A percentile compares a stretch with the other conserved stretches of the same genome.
Conservation (phyloP, 164 flowering plant species). For the Sextonia rubra region DNA sequence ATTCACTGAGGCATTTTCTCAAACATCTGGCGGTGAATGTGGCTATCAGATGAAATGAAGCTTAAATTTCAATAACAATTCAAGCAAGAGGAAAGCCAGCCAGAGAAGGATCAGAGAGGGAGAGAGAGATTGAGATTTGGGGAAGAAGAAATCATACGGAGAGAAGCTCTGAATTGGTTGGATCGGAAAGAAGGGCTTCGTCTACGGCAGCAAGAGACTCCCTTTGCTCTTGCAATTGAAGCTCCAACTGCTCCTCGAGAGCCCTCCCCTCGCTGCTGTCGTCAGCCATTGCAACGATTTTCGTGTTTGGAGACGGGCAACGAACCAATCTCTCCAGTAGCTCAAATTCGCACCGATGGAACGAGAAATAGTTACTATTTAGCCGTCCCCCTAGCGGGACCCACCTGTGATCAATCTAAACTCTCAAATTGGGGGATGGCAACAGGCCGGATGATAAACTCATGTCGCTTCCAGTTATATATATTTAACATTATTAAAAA, state of each 20-base stretch:
- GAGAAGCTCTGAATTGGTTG: slow-evolving; percentile 72
- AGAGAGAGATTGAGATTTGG: neutral
- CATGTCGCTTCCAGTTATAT: too few relatives aligned
- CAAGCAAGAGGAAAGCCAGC: neutral
- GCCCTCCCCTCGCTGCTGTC: slow-evolving; percentile 38
- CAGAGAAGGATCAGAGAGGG: neutral
- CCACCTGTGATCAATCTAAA: too few relatives aligned
- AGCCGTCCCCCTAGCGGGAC: too few relatives aligned
- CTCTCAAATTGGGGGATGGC: too few relatives aligned
- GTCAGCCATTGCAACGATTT: slow-evolving; percentile 44
- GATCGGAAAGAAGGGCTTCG: slow-evolving; percentile 67
- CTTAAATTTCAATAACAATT: neutral
- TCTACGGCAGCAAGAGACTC: slow-evolving; percentile 55
- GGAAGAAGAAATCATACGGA: slow-evolving; percentile 27
- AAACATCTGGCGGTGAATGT: neutral
- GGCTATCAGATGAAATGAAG: neutral
- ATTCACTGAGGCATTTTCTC: neutral
- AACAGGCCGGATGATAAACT: too few relatives aligned
- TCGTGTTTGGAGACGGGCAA: too few relatives aligned
- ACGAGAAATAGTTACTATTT: too few relatives aligned
- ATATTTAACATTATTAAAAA: too few relatives aligned
- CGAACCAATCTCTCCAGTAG: too few relatives aligned
- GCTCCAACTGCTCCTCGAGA: slow-evolving; percentile 69
- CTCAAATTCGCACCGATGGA: too few relatives aligned
- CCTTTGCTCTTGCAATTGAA: slow-evolving; percentile 72